Evolutionary conservation across 2,329 filamentous ascomycete species (phyloP), one percentile per base, ranked within the genome.

Genomic region (Pyrenophora seminiperda): DNA sequence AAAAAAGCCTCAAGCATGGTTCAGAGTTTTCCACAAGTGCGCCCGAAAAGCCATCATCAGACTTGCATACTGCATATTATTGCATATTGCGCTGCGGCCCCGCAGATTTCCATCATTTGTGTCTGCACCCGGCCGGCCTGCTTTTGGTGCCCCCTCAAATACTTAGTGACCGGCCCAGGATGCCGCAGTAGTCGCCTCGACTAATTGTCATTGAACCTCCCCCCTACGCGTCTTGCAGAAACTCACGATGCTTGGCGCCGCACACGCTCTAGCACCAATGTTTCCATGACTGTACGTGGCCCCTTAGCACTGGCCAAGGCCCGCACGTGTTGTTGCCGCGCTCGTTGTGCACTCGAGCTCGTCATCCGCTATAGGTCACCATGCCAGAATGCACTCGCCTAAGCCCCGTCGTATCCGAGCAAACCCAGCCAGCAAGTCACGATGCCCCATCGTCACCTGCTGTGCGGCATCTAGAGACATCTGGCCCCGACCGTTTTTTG

Each of bases 231-330:
- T 50, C 50, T 29, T 54, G 56, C 50, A 51, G 38, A 60, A 27
- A 41, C 50, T 66, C 66, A 63, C 66, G 62, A 67, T 66, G 52
- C 66, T 68, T 67, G 65, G 64, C 64, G 34, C 19, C 36, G 38
- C 46, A 11, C 15, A n/a, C 42, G 15, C 50, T 46, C 43, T 36
- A 36, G 13, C 24, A 44, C 43, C 24, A 18, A 24, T 37, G 47
- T 53, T 49, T 54, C 46, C 46, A 48, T 56, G 53, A 60, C 59
- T 54, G 51, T 59, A 66, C 66, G 66, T 67, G 66, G 58, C 63
- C 41, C 39, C 41, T 47, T 54, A 33, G 56, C 52, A 66, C 51
- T 68, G 66, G 63, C 32, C 44, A 39, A 49, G 47, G 43, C 14
- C 43, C 51, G 62, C 68, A 68, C 66, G 68, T 71, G 67, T 49